Percentiles rank a stretch among this genome's conserved stretches.
Conservation (phyloP, 257 asterid species). For the Forsythia suspensa region DNA sequence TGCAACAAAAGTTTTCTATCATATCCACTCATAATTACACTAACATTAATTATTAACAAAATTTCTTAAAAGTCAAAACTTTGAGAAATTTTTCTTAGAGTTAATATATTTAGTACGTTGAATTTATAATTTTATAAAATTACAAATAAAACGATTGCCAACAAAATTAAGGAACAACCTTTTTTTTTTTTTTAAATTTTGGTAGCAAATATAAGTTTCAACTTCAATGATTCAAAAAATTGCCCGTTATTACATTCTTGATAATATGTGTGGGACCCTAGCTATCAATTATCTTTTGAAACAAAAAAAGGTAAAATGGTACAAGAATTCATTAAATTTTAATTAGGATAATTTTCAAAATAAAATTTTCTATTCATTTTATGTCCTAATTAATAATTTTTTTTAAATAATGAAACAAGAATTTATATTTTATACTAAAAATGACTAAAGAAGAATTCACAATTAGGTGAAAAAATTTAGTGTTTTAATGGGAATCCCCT, state of each 20-base stretch:
- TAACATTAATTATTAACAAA: constrained; percentile 23
- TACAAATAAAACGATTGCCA: no score
- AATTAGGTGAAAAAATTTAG: no score
- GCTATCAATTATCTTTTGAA: background rate
- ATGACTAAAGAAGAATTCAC: background rate
- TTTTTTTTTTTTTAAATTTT: no score
- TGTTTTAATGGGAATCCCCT: background rate
- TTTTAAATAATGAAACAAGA: background rate
- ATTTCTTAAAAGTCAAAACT: constrained; percentile 27
- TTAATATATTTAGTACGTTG: background rate
- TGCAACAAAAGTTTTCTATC: background rate
- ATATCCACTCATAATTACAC: background rate
- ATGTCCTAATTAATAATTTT: no score
- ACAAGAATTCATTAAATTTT: no score
- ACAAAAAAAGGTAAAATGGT: background rate
- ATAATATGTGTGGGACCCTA: no score
- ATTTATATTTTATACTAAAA: background rate
- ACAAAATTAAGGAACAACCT: background rate
- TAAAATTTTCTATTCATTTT: background rate
- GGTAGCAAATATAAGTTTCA: no score
- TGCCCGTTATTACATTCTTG: no score
- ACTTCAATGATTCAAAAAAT: no score
- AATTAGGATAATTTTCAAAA: background rate
- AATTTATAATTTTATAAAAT: background rate
- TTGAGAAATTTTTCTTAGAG: constrained; percentile 27